Conservation (phyloP, 1,284 basidiomycete species). For the Peniophora sp. region DNA sequence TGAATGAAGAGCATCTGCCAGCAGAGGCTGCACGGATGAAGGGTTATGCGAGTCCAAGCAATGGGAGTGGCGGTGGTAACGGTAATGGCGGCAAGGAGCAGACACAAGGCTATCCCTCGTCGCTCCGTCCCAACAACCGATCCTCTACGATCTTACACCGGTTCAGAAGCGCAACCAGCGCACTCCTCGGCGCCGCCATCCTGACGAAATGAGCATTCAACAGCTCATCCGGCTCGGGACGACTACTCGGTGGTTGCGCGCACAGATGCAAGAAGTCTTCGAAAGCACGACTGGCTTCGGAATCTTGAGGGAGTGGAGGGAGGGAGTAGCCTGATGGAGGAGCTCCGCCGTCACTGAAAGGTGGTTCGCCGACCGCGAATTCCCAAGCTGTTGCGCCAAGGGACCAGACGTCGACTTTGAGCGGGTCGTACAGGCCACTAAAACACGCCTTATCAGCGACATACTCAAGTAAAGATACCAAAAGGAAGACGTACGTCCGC, state of each 20-base stretch:
- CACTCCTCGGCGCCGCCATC: constrained; percentile 58
- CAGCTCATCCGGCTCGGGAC: constrained; percentile 53
- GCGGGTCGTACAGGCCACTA: constrained; percentile 61
- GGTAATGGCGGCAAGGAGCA: neutral
- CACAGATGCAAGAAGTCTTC: constrained; percentile 67
- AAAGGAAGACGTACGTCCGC: constrained; percentile 37
- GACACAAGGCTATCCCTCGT: constrained; percentile 11
- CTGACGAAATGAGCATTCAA: constrained; percentile 56
- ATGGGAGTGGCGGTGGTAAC: too few relatives aligned
- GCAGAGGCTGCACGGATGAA: too few relatives aligned
- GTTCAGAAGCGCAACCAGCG: constrained; percentile 55
- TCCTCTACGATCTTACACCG: constrained; percentile 65
- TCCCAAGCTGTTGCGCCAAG: constrained; percentile 79
- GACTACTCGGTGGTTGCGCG: constrained; percentile 46
- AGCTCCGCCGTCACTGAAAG: constrained; percentile 53
- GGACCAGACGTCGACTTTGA: constrained; percentile 76
- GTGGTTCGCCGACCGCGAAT: constrained; percentile 64
- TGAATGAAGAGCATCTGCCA: too few relatives aligned
- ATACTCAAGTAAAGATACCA: neutral
- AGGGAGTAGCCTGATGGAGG: too few relatives aligned
- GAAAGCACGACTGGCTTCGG: constrained; percentile 56
- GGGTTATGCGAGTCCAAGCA: too few relatives aligned
- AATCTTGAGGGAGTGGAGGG: constrained; percentile 11
- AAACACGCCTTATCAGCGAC: neutral
- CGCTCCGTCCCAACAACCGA: constrained; percentile 30